These are phyloP conservation scores for Penicillium salamii DNA, from an alignment of 495 filamentous ascomycete genomes.

Conservation along the genomic window DNA sequence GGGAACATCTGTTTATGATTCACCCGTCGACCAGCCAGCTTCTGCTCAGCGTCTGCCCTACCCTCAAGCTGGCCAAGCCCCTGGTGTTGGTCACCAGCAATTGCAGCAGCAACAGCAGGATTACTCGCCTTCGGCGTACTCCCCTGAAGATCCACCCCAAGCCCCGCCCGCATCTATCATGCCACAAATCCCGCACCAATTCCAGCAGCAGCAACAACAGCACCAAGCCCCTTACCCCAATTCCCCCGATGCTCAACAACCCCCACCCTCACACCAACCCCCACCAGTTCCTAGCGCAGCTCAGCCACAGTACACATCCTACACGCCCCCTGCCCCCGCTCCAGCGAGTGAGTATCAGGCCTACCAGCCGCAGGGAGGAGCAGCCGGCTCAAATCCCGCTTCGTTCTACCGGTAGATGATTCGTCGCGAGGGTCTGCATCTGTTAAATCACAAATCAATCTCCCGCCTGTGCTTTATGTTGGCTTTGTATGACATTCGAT, in stretches of 20 bases:
- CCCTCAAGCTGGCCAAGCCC: conserved; percentile 37
- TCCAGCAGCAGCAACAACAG: conserved; percentile 41
- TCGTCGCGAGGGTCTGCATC: neutral
- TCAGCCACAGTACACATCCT: conserved; percentile 40
- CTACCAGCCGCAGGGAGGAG: conserved; percentile 43
- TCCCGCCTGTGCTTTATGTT: neutral
- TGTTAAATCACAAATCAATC: conserved; percentile 1
- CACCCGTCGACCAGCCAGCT: conserved; percentile 56
- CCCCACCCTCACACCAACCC: conserved; percentile 47
- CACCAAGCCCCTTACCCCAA: conserved; percentile 45
- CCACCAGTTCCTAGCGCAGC: conserved; percentile 42
- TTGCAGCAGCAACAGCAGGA: conserved; percentile 43
- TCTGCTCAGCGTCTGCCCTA: conserved; percentile 42
- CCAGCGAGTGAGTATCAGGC: conserved; percentile 49
- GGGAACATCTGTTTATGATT: conserved; percentile 80
- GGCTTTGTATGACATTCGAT: neutral
- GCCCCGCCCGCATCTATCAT: conserved; percentile 26
- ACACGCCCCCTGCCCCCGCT: conserved; percentile 26
- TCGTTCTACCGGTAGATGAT: conserved; percentile 41
- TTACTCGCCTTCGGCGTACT: conserved; percentile 60
- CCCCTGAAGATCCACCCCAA: conserved; percentile 51
- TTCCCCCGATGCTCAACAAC: conserved; percentile 39
- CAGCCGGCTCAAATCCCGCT: conserved; percentile 37
- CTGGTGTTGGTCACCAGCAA: conserved; percentile 38
- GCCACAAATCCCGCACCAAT: conserved; percentile 27